Evolutionary conservation across 2,329 filamentous ascomycete genomes (phyloP).

Genomic region (Fusarium nelsonii): DNA sequence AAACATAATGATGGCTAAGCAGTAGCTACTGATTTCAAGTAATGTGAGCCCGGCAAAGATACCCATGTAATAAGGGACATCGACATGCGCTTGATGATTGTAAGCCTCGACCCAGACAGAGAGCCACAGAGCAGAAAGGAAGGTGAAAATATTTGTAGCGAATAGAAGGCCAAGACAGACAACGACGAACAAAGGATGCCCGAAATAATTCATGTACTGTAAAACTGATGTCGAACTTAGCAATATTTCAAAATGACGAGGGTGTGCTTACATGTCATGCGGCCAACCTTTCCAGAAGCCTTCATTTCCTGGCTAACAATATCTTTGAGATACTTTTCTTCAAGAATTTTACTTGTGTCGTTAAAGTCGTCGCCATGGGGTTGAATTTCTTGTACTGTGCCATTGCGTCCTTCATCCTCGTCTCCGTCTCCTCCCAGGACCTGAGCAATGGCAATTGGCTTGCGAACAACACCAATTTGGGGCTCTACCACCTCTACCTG

Average conservation of each 20-base stretch:
- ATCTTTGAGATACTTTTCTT: conserved; percentile 56
- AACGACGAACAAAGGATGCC: conserved; percentile 58
- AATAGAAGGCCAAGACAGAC: conserved; percentile 56
- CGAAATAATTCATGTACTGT: conserved; percentile 65
- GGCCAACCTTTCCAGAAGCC: conserved; percentile 59
- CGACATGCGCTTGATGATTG: conserved; percentile 56
- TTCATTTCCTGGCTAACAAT: conserved; percentile 63
- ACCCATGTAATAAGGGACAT: conserved; percentile 65
- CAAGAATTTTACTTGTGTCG: conserved; percentile 51
- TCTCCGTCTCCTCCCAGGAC: conserved; percentile 53
- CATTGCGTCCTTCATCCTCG: conserved; percentile 49
- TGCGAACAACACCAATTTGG: conserved; percentile 61
- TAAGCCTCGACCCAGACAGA: conserved; percentile 67
- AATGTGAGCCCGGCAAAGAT: conserved; percentile 64
- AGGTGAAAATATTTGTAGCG: conserved; percentile 57
- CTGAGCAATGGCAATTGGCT: conserved; percentile 59
- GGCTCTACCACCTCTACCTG: conserved; percentile 56
- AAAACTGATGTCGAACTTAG: conserved; percentile 54
- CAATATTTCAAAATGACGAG: neutral
- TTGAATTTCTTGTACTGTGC: conserved; percentile 48
- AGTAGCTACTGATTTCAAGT: conserved; percentile 58
- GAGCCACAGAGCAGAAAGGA: conserved; percentile 62
- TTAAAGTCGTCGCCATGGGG: conserved; percentile 49
- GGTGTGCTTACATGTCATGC: conserved; percentile 57
- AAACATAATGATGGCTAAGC: conserved; percentile 60